Evolutionary conservation across 371 early-diverging fungal genomes (phyloP).

Genomic region (Rhizopus delemar): DNA sequence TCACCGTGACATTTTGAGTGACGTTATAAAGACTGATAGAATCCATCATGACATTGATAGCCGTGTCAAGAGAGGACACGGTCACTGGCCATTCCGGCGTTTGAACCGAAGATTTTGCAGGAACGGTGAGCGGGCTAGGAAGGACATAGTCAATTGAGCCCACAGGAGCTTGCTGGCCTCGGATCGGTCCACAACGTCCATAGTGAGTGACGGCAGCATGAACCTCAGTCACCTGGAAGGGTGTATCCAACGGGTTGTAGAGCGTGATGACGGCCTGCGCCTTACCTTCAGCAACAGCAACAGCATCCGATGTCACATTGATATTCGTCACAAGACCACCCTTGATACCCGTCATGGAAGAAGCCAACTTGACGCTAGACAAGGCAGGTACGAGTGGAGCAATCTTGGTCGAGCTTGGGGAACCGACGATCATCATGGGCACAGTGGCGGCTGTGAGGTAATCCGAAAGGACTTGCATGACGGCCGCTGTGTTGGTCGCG

Average conservation of each 20-base stretch:
- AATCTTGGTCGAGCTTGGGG: conserved; percentile 33
- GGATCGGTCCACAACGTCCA: not conserved
- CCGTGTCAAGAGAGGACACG: not conserved
- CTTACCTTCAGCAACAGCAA: not conserved
- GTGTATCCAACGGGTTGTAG: conserved; percentile 44
- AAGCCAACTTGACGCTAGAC: conserved; percentile 34
- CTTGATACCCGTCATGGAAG: conserved; percentile 47
- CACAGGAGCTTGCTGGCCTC: conserved; percentile 1
- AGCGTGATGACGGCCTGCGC: conserved; percentile 30
- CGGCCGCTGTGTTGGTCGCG: conserved; percentile 15
- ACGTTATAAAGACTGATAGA: conserved; percentile 10
- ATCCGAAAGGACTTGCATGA: conserved; percentile 28
- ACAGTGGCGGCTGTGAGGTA: conserved; percentile 39
- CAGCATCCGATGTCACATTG: conserved; percentile 6
- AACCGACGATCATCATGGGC: conserved; percentile 40
- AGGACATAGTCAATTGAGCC: conserved; percentile 18
- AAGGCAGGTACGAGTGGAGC: conserved; percentile 44
- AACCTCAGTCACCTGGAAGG: conserved; percentile 31
- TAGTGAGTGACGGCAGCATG: conserved; percentile 12
- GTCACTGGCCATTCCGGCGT: conserved; percentile 5
- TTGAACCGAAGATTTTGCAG: conserved; percentile 3
- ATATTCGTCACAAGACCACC: conserved; percentile 28
- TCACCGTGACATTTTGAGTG: conserved; percentile 25
- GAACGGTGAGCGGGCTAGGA: conserved; percentile 7
- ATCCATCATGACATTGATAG: not conserved